phyloP scores from a whole-genome alignment of 176 grass and related monocot genomes.

The barley (Hordeum vulgare) region MorexV3_pseudomolecules_assembly NC_058519.1:5078017-5078516 shows the following conservation, averaged over 20 bases:
- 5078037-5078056: conserved; percentile 23
- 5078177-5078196: not conserved
- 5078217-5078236: not conserved
- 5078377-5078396: not conserved
- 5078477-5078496: not conserved
- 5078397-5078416: not conserved
- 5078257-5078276: conserved; percentile 6
- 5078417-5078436: not conserved
- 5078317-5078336: not conserved
- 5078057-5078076: conserved; percentile 10
- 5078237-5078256: not conserved
- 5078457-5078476: not conserved
- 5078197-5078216: not conserved
- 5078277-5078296: not conserved
- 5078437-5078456: not conserved
- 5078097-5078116: not conserved
- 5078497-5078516: conserved; percentile 9
- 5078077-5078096: not conserved
- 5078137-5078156: not conserved
- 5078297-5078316: not conserved
- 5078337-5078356: not conserved
- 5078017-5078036: conserved; percentile 58
- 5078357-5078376: not conserved
- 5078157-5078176: not conserved
- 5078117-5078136: not conserved